Evolutionary conservation across 2,329 filamentous ascomycete genomes (phyloP).

Genomic region (Teratosphaeria gauchensis): DNA sequence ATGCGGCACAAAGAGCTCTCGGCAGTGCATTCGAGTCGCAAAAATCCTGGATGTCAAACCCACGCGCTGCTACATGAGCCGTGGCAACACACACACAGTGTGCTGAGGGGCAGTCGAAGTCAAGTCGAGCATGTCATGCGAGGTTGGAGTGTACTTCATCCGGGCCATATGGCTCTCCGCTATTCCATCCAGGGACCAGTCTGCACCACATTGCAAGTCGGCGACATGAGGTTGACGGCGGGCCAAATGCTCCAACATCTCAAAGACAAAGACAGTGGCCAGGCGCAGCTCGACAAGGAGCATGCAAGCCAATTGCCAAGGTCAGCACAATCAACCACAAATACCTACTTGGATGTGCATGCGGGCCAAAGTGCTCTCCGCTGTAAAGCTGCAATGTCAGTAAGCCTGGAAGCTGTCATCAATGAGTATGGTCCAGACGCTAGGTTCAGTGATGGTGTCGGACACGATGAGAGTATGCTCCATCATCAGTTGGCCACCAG

Average conservation of each 20-base stretch:
- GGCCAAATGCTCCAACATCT: too few species aligned
- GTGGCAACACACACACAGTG: too few species aligned
- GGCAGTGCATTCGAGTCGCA: neutral
- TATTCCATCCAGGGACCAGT: too few species aligned
- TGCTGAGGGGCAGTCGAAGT: neutral
- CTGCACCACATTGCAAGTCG: too few species aligned
- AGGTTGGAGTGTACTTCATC: neutral
- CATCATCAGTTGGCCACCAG: neutral
- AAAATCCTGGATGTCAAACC: too few species aligned
- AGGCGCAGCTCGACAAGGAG: neutral
- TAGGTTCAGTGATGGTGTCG: neutral
- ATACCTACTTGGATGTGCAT: neutral
- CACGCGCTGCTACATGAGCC: too few species aligned
- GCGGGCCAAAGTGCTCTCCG: neutral
- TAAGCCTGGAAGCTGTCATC: neutral
- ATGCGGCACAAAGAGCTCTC: neutral
- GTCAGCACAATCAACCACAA: neutral
- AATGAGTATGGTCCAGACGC: neutral
- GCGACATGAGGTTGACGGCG: too few species aligned
- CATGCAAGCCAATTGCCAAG: neutral
- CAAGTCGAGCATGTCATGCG: neutral
- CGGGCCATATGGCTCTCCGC: neutral
- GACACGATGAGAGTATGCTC: neutral
- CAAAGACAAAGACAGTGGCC: neutral
- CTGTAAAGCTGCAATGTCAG: neutral